A percentile compares a stretch with the other conserved stretches of the same genome.
phyloP scores from a whole-genome alignment of 1,284 basidiomycete genomes.

The Termitomyces sp. region DNA sequence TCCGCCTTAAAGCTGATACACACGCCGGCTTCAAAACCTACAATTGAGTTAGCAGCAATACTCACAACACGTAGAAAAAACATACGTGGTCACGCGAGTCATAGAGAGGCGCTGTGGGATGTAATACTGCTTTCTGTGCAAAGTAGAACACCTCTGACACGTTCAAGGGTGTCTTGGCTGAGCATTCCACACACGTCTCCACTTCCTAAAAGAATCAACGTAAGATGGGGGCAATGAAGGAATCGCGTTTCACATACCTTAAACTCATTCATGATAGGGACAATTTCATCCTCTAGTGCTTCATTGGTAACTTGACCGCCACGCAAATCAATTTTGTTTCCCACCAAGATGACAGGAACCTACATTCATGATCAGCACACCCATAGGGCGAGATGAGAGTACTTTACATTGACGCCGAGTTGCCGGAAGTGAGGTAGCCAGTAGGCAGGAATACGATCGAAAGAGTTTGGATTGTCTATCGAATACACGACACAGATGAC shows the following conservation, averaged over 20 bases:
- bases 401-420: constrained; percentile 84
- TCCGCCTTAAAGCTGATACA: constrained; percentile 82
- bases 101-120: constrained; percentile 95
- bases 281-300: constrained; percentile 89
- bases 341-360: constrained; percentile 96
- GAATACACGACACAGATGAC: constrained; percentile 98
- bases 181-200: constrained; percentile 97
- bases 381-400: not conserved
- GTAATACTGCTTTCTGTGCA: constrained; percentile 96
- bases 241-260: constrained; percentile 52
- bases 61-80: constrained; percentile 12
- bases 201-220: constrained; percentile 65
- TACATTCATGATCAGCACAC: constrained; percentile 28
- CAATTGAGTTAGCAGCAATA: constrained; percentile 7
- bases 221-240: constrained; percentile 9
- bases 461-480: constrained; percentile 92
- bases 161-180: constrained; percentile 84
- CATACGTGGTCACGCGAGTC: constrained; percentile 91
- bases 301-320: constrained; percentile 93
- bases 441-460: constrained; percentile 96
- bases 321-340: constrained; percentile 96
- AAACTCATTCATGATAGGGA: constrained; percentile 96
- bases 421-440: constrained; percentile 98
- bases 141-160: constrained; percentile 99
- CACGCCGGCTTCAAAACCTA: constrained; percentile 94